phyloP scores from a whole-genome alignment of 257 asterid species.

The Plectranthus barbatus region DNA sequence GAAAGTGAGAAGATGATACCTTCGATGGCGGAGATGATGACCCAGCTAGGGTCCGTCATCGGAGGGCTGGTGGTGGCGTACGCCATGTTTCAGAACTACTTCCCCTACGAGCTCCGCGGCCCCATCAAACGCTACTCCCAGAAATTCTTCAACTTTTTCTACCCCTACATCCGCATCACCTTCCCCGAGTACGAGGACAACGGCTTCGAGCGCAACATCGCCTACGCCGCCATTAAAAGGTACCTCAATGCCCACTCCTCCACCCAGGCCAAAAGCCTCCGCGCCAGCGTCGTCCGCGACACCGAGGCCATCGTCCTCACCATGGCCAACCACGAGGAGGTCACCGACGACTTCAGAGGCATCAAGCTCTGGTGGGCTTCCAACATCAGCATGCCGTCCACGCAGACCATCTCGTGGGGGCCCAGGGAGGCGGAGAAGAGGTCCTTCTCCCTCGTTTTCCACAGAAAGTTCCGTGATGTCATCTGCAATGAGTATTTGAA shows the following conservation, averaged over 20 bases:
- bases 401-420: constrained; percentile 29
- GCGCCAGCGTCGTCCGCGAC: constrained; percentile 32
- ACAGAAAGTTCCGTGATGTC: constrained; percentile 16
- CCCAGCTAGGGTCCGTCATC: constrained; percentile 17
- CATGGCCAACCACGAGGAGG: constrained; percentile 56
- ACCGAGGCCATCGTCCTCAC: constrained; percentile 35
- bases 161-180: constrained; percentile 35
- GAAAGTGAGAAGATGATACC: too few species aligned
- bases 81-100: constrained; percentile 40
- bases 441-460: constrained; percentile 43
- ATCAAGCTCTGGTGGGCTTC: constrained; percentile 51
- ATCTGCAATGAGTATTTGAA: constrained; percentile 22
- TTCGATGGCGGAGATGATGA: constrained; percentile 17
- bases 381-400: background rate
- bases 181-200: constrained; percentile 28
- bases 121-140: constrained; percentile 18
- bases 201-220: constrained; percentile 22
- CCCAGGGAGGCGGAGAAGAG: constrained; percentile 35
- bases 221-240: constrained; percentile 37
- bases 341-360: constrained; percentile 36
- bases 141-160: constrained; percentile 7
- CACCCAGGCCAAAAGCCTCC: constrained; percentile 37
- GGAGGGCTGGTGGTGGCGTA: constrained; percentile 23
- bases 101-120: constrained; percentile 24
- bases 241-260: constrained; percentile 44